Evolutionary conservation across 2,329 filamentous ascomycete genomes (phyloP).

Genomic region (Trichothecium sympodiale): DNA sequence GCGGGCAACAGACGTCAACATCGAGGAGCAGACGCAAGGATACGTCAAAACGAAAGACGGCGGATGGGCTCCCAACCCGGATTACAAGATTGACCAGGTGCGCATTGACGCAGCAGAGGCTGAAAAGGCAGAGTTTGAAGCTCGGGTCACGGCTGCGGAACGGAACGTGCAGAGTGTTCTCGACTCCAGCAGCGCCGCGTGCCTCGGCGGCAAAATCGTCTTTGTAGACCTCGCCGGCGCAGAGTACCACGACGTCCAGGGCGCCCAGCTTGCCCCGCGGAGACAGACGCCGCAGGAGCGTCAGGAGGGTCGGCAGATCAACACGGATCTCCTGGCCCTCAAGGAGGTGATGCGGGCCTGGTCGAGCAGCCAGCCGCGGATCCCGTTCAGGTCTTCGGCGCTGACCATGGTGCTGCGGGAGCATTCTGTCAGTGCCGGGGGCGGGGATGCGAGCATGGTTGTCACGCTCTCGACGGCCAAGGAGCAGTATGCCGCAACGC

Average conservation of each 20-base stretch:
- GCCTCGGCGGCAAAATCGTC: constrained; percentile 28
- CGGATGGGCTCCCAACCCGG: constrained; percentile 20
- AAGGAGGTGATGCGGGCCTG: constrained; percentile 34
- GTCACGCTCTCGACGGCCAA: constrained; percentile 24
- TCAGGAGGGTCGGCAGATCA: constrained; percentile 30
- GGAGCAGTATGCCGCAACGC: constrained; percentile 24
- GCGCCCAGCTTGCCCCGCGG: too few relatives aligned
- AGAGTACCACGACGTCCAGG: constrained; percentile 25
- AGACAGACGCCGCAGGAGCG: constrained; percentile 17
- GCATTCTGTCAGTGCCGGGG: constrained; percentile 16
- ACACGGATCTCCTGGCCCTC: constrained; percentile 29
- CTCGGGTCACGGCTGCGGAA: constrained; percentile 21
- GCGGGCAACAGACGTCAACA: constrained; percentile 15
- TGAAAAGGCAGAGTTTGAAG: constrained; percentile 23
- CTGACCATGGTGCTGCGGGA: constrained; percentile 30
- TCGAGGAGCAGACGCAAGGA: constrained; percentile 23
- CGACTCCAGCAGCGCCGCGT: constrained; percentile 10
- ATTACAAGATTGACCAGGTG: constrained; percentile 20
- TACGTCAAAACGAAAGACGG: constrained; percentile 19
- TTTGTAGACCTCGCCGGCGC: constrained; percentile 34
- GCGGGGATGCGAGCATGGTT: constrained; percentile 9
- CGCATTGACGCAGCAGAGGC: constrained; percentile 27
- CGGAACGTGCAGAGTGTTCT: constrained; percentile 15
- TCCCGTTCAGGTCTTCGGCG: constrained; percentile 28
- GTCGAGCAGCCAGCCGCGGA: constrained; percentile 17